Base-by-base conservation (phyloP, 2,329 filamentous ascomycete species). In the Monosporascus ibericus region DNA sequence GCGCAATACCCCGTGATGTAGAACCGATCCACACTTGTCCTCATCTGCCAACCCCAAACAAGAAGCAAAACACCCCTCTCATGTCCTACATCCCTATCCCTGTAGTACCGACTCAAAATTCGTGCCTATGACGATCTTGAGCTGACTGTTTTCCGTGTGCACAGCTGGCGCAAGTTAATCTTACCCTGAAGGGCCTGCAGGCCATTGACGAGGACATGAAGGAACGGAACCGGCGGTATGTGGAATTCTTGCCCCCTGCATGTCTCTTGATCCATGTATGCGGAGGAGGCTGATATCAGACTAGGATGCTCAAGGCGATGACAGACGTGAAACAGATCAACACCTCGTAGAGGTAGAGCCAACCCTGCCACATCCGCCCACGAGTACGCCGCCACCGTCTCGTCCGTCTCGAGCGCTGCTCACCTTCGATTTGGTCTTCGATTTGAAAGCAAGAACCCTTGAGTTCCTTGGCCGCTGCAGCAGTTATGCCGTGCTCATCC, bases 161-260 rank as follows among this genome's bases (percentile, higher is more conserved):
- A 53, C 49, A 77, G 75, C 66, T 77, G 52, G 74, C 70, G 65
- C 74, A 75, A 60, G 73, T 70, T 60, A 70, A 65, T 54, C 34
- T 65, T 48, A 73, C 72, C 54, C 70, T 74, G 39, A 77, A 76
- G 63, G 75, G 78, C 59, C 71, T 82, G 51, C 73, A 77, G 58
- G 69, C 75, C 56, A 75, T 82, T 60, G 78, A 81, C 65, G 73
- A 76, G 54, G 78, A 82, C 60, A 78, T 81, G 74, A 74, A 74
- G 65, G 74, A 79, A 55, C 75, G 77, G 50, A 81, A 82, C 63
- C 67, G 78, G 60, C 73, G 67, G 65, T 70, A 68, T 48, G 59
- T 58, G 50, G 30, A n/a, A 50, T 20, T 50, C 37, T 17, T 49
- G 9, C 27, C 40, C 40, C 3, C 34, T 24, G 37, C n/a, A 30